Evolutionary conservation across 148 eudicot genomes (phyloP).

Genomic region (Heliamphora exappendiculata): DNA sequence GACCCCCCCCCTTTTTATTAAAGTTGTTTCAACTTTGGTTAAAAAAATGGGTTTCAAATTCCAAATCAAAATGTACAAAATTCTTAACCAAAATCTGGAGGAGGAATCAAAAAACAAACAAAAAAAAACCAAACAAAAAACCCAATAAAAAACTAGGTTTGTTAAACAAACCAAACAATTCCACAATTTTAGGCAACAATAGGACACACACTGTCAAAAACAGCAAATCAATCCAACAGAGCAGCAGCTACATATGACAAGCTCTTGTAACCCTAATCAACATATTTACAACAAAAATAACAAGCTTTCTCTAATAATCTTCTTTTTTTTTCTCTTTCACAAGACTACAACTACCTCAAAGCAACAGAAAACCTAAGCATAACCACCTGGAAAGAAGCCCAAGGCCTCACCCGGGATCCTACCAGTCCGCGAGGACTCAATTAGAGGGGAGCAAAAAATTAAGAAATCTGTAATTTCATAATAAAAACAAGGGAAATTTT

Average conservation of each 20-base stretch:
- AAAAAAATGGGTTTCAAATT: too few species aligned
- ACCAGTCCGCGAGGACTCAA: background rate
- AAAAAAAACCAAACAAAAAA: too few species aligned
- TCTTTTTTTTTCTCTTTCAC: background rate
- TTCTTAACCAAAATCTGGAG: too few species aligned
- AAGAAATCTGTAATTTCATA: background rate
- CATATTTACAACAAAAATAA: conserved; percentile 4
- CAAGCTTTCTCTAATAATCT: background rate
- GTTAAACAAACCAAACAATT: too few species aligned
- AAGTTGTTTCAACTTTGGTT: too few species aligned
- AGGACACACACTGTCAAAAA: background rate
- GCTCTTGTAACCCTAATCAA: background rate
- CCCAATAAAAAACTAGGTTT: too few species aligned
- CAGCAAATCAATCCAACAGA: background rate
- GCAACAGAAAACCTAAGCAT: conserved; percentile 2
- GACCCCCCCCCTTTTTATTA: too few species aligned
- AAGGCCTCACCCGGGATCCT: background rate
- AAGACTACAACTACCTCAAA: conserved; percentile 8
- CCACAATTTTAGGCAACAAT: too few species aligned
- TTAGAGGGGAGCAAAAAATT: background rate
- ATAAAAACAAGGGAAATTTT: background rate
- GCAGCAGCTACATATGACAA: background rate
- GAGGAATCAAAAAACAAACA: too few species aligned
- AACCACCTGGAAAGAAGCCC: background rate
- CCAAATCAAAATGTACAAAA: too few species aligned